Evolutionary conservation across 179 eudicot species (phyloP).

Genomic region (Gypsophila paniculata): DNA sequence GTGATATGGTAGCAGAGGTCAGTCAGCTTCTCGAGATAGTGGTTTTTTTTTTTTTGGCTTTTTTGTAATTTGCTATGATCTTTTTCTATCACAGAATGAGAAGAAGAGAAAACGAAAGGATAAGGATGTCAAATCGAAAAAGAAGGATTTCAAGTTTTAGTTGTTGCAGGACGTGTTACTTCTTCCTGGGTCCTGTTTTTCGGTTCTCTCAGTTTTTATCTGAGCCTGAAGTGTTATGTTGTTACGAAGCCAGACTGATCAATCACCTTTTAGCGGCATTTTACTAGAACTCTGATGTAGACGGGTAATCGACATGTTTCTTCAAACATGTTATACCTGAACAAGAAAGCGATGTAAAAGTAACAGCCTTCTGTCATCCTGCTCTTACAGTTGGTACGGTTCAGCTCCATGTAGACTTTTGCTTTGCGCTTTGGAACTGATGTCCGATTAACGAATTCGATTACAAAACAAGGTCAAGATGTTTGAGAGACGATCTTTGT

Average conservation of each 20-base stretch:
- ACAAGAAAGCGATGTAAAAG: too few species aligned
- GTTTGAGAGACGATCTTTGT: too few species aligned
- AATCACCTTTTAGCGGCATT: too few species aligned
- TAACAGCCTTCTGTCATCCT: too few species aligned
- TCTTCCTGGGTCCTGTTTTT: neutral
- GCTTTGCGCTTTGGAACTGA: too few species aligned
- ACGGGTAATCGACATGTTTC: too few species aligned
- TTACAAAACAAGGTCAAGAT: too few species aligned
- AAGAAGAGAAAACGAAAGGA: constrained; percentile 37
- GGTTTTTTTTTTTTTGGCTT: neutral
- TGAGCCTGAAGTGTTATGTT: neutral
- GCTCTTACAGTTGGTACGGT: too few species aligned
- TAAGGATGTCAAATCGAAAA: constrained; percentile 35
- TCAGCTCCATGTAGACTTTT: too few species aligned
- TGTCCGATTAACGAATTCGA: too few species aligned
- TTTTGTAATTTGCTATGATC: constrained; percentile 9
- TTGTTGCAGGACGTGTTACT: neutral
- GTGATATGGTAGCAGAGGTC: constrained; percentile 93
- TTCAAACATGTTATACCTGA: too few species aligned
- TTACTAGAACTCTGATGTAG: too few species aligned
- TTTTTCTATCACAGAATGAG: constrained; percentile 27
- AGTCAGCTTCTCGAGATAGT: neutral
- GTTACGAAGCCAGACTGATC: neutral
- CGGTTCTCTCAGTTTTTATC: neutral
- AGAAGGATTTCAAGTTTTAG: constrained; percentile 39